These are phyloP conservation scores for Stachybotrys chlorohalonatus DNA, from an alignment of 2,329 filamentous ascomycete species.

Conservation along the genomic window DNA sequence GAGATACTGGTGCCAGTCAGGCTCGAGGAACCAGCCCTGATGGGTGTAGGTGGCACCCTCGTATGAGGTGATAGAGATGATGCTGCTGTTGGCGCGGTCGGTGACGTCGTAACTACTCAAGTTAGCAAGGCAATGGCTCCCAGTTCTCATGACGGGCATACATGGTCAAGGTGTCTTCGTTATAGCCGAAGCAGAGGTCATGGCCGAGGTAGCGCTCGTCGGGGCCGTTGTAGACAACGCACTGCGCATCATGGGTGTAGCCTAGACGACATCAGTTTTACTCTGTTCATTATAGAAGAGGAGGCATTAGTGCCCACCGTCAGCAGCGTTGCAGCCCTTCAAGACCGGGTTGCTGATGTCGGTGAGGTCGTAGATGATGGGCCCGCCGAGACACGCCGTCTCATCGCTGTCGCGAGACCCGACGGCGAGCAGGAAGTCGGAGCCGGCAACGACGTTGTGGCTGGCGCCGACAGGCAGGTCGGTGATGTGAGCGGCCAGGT, in stretches of 20 bases:
- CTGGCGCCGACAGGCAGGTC: constrained; percentile 11
- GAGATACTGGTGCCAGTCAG: constrained; percentile 27
- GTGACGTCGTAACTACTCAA: constrained; percentile 33
- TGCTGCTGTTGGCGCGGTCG: constrained; percentile 27
- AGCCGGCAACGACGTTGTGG: constrained; percentile 41
- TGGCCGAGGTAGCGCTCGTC: constrained; percentile 32
- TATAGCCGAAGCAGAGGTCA: constrained; percentile 45
- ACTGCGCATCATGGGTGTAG: constrained; percentile 23
- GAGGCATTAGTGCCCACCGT: constrained; percentile 19
- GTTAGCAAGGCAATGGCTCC: neutral
- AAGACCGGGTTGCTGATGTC: constrained; percentile 38
- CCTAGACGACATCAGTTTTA: neutral
- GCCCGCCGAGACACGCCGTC: constrained; percentile 30
- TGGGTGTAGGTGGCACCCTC: constrained; percentile 43
- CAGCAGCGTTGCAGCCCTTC: constrained; percentile 33
- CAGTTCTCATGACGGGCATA: neutral
- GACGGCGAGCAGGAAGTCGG: constrained; percentile 35
- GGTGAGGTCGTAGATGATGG: constrained; percentile 45
- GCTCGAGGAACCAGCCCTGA: constrained; percentile 42
- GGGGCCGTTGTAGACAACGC: constrained; percentile 41
- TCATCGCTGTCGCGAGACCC: constrained; percentile 22
- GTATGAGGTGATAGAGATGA: constrained; percentile 44
- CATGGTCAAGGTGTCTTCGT: constrained; percentile 40
- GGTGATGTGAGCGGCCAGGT: neutral
- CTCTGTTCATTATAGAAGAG: neutral